phyloP scores from a whole-genome alignment of 2,329 filamentous ascomycete genomes.

The Camillea tinctor region DNA sequence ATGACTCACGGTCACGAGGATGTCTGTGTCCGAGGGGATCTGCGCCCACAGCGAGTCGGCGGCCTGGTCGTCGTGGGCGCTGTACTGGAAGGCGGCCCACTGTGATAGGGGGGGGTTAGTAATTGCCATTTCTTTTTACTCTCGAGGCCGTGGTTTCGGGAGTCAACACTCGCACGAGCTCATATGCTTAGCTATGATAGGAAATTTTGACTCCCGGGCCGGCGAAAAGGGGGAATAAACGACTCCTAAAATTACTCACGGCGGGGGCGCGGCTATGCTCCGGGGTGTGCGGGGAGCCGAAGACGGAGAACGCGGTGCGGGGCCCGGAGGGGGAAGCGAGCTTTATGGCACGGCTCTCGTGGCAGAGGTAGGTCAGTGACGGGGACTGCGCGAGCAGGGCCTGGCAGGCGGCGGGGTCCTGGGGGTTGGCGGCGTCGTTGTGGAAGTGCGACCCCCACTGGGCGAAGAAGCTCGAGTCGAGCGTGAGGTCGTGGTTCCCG shows the following conservation, averaged over 20 bases:
- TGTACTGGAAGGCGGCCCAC: conserved; percentile 61
- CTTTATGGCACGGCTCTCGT: conserved; percentile 52
- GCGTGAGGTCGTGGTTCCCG: conserved; percentile 73
- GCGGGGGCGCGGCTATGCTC: conserved; percentile 7
- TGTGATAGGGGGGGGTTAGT: too few species aligned
- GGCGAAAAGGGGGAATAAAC: too few species aligned
- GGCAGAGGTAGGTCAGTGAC: conserved; percentile 59
- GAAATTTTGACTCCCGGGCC: too few species aligned
- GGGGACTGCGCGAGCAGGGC: conserved; percentile 51
- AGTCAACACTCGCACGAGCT: too few species aligned
- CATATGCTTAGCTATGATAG: too few species aligned
- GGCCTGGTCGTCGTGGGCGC: conserved; percentile 17
- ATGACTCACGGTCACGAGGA: conserved; percentile 70
- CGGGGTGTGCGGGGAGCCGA: conserved; percentile 69
- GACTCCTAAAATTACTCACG: too few species aligned
- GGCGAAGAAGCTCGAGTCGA: conserved; percentile 62
- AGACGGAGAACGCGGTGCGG: conserved; percentile 62
- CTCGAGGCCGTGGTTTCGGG: too few species aligned
- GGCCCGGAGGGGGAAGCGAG: conserved; percentile 56
- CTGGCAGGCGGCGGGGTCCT: conserved; percentile 54
- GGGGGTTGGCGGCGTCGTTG: conserved; percentile 51
- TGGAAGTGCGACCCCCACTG: conserved; percentile 54
- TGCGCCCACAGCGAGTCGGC: conserved; percentile 51
- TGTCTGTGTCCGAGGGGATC: conserved; percentile 61
- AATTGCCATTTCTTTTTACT: too few species aligned